phyloP scores from a whole-genome alignment of 768 basidiomycete species.

The Cystoderma amianthinum region DNA sequence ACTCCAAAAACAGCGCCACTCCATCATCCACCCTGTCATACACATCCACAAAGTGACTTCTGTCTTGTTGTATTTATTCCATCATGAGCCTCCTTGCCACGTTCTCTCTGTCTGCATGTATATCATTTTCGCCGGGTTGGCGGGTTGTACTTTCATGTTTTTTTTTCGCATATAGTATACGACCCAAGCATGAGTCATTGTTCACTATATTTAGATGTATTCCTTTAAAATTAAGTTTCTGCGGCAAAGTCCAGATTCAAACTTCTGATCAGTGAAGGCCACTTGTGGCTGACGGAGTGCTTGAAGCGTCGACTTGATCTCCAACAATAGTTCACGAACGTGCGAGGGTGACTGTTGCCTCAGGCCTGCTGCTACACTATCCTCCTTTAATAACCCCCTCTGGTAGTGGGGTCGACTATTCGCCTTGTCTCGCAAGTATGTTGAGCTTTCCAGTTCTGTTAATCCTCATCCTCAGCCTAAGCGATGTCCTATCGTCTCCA shows the following conservation, averaged over 20 bases:
- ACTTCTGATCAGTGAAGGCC: too few relatives aligned
- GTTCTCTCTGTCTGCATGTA: background rate
- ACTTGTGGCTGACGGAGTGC: too few relatives aligned
- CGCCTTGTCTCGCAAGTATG: conserved; percentile 13
- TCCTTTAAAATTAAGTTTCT: too few relatives aligned
- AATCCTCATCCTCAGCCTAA: conserved; percentile 12
- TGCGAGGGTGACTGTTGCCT: conserved; percentile 17
- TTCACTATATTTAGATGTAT: too few relatives aligned
- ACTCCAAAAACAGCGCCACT: too few relatives aligned
- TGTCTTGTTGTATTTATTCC: conserved; percentile 1
- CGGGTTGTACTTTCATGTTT: background rate
- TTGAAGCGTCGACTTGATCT: too few relatives aligned
- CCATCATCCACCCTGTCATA: conserved; percentile 21
- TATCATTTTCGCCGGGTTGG: background rate
- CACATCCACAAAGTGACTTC: conserved; percentile 36
- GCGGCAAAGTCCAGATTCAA: too few relatives aligned
- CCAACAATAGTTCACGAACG: conserved; percentile 20
- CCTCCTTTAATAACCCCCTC: conserved; percentile 10
- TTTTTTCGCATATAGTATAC: background rate
- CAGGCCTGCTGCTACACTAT: conserved; percentile 8
- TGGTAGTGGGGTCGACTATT: conserved; percentile 12
- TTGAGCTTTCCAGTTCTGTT: conserved; percentile 10
- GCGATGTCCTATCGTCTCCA: conserved; percentile 26
- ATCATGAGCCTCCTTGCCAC: background rate
- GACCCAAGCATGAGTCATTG: too few relatives aligned